Evolutionary conservation across 2,329 filamentous ascomycete genomes (phyloP).

Genomic region (Monosporascus sp.): DNA sequence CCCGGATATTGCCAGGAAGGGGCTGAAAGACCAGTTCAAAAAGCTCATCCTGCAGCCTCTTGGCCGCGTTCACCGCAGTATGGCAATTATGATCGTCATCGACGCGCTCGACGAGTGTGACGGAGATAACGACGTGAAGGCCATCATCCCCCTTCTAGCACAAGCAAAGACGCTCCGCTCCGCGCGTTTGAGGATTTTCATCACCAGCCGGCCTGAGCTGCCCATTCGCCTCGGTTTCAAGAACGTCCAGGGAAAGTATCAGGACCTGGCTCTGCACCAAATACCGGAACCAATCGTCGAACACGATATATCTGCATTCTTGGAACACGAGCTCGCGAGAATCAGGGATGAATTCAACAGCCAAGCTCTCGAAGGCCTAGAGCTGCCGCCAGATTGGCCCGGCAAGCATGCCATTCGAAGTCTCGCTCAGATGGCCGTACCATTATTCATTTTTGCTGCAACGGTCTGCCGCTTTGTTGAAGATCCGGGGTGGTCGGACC

Average conservation of each 20-base stretch:
- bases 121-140: constrained; percentile 21
- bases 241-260: constrained; percentile 18
- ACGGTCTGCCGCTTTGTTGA: constrained; percentile 22
- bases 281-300: constrained; percentile 24
- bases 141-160: constrained; percentile 25
- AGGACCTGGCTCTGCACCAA: constrained; percentile 32
- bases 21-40: constrained; percentile 33
- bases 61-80: neutral
- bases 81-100: constrained; percentile 24
- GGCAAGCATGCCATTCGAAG: constrained; percentile 2
- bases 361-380: constrained; percentile 3
- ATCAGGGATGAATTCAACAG: constrained; percentile 23
- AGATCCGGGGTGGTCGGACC: constrained; percentile 2
- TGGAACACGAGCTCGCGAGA: constrained; percentile 22
- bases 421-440: constrained; percentile 15
- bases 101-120: constrained; percentile 31
- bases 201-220: constrained; percentile 39
- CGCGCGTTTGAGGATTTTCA: constrained; percentile 27
- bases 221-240: constrained; percentile 32
- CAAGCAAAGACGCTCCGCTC: constrained; percentile 3
- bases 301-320: constrained; percentile 31
- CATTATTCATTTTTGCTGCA: constrained; percentile 25
- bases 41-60: constrained; percentile 32
- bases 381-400: constrained; percentile 26
- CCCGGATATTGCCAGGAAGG: constrained; percentile 23